Base-by-base conservation (phyloP, 2,329 filamentous ascomycete genomes). In the Aureobasidium subglaciale region DNA sequence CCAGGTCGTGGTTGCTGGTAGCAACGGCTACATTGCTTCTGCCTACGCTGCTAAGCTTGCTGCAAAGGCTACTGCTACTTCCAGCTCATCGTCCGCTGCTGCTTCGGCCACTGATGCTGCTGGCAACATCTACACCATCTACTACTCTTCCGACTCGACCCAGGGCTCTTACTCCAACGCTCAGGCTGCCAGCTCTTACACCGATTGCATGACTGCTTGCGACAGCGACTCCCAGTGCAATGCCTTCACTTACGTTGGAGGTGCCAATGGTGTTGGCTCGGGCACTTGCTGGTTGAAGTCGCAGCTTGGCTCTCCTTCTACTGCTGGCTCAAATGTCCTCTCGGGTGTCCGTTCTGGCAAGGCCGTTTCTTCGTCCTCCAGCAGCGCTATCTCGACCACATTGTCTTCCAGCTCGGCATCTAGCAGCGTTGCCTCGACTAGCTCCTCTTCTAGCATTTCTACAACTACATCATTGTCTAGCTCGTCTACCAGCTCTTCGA, bases 201-300 rank as follows among this genome's bases (percentile, higher is more conserved):
- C 52, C 7, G 59, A 60, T 18, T 60, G 59, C 25, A 46, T 57
- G 42, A 49, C 32, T 11, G 54, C 49, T 30, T 60, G 59, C 16
- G 57, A 60, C 30, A 38, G 24, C 15, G 42, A 40, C 18, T 20
- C 42, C 15, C 40, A 40, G 6, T 60, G 59, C 55, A 57, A 27
- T 11, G 59, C 57, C 8, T 60, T 60, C 37, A 53, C 57, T 38
- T 60, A 60, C 46, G 54, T 60, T 6, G 57, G 59, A 22, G 57
- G 54, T 4, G 24, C 16, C 11, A 46, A 50, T 11, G 57, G 57
- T 57, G 57, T 43, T 57, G 57, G 57, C 42, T 57, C 42, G 40
- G 56, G 57, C 5, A 50, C 41, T 2, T 45, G 41, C 41, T 45
- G 41, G 41, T 7, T 45, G 3, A 45, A 45, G 41, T 7, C 41